Percentiles rank a stretch among this genome's conserved stretches.
Conservation (phyloP, 805 yeast genomes). For the Clavispora carvajalis region DNA sequence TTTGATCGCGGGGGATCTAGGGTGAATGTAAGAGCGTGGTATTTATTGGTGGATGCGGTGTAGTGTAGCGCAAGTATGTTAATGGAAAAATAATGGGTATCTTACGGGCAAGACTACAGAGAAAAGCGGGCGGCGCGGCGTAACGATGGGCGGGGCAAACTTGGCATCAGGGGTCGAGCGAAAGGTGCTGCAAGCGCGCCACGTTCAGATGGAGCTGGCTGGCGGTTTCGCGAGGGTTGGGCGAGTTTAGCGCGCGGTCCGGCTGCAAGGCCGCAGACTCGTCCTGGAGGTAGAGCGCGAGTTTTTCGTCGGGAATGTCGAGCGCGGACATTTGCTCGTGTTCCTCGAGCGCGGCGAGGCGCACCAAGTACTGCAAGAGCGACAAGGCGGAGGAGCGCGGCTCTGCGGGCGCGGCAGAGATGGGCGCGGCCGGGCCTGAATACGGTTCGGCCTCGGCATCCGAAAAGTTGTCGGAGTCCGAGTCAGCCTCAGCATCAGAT, state of each 20-base stretch:
- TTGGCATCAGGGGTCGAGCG: not conserved
- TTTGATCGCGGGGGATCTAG: not conserved
- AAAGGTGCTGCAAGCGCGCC: not conserved
- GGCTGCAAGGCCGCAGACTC: constrained; percentile 27
- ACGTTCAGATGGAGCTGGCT: not conserved
- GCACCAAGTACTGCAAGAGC: constrained; percentile 55
- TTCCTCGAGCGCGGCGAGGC: constrained; percentile 56
- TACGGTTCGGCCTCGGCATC: constrained; percentile 13
- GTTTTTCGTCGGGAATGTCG: constrained; percentile 60
- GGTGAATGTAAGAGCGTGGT: not conserved
- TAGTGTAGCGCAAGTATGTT: not conserved
- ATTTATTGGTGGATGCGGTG: not conserved
- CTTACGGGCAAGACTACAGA: no score
- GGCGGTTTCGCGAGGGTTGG: not conserved
- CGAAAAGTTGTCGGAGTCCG: constrained; percentile 22
- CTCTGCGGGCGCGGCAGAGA: no score
- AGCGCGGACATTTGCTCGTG: constrained; percentile 51
- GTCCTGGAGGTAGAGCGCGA: constrained; percentile 56
- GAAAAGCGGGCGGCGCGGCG: no score
- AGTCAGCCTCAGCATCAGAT: constrained; percentile 4
- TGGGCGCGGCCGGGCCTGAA: no score
- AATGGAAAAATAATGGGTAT: no score
- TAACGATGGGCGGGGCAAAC: no score
- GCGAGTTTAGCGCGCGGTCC: not conserved
- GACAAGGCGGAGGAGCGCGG: constrained; percentile 37